Evolutionary conservation across 371 early-diverging fungal genomes (phyloP).

Genomic region (Choanephora cucurbitarum): DNA sequence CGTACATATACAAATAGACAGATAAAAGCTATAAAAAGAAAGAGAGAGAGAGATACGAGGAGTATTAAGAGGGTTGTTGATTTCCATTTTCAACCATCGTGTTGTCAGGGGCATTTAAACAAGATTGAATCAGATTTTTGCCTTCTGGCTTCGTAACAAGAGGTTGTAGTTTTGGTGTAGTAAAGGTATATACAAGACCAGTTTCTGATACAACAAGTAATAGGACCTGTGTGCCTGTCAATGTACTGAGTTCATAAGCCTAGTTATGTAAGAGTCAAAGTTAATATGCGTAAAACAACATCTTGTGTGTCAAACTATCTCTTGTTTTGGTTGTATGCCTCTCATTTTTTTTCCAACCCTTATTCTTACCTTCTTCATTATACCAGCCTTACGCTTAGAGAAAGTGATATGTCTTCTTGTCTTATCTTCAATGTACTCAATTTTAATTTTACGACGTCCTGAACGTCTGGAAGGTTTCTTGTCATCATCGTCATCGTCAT

Average conservation of each 20-base stretch:
- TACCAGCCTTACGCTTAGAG: slow-evolving; percentile 95
- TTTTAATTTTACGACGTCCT: slow-evolving; percentile 90
- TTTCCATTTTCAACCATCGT: slow-evolving; percentile 76
- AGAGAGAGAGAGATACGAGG: slow-evolving; percentile 89
- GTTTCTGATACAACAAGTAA: slow-evolving; percentile 94
- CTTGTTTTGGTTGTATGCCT: no score
- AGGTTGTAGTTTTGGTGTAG: slow-evolving; percentile 94
- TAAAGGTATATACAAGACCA: slow-evolving; percentile 97
- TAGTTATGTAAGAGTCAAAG: slow-evolving; percentile 31
- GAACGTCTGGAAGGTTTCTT: slow-evolving; percentile 59
- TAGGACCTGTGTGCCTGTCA: slow-evolving; percentile 96
- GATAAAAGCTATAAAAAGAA: slow-evolving; percentile 3
- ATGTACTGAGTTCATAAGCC: slow-evolving; percentile 92
- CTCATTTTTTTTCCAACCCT: no score
- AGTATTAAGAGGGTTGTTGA: slow-evolving; percentile 49
- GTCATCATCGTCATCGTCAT: slow-evolving; percentile 34
- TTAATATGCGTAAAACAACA: no score
- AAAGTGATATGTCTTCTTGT: slow-evolving; percentile 94
- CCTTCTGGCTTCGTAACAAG: slow-evolving; percentile 91
- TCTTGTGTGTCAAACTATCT: no score
- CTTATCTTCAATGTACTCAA: slow-evolving; percentile 93
- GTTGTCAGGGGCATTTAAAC: slow-evolving; percentile 84
- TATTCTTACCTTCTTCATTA: slow-evolving; percentile 89
- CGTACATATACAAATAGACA: neutral
- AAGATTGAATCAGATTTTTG: slow-evolving; percentile 89